Base-by-base conservation (phyloP, 2,329 filamentous ascomycete genomes). In the Epichloe hybrida region DNA sequence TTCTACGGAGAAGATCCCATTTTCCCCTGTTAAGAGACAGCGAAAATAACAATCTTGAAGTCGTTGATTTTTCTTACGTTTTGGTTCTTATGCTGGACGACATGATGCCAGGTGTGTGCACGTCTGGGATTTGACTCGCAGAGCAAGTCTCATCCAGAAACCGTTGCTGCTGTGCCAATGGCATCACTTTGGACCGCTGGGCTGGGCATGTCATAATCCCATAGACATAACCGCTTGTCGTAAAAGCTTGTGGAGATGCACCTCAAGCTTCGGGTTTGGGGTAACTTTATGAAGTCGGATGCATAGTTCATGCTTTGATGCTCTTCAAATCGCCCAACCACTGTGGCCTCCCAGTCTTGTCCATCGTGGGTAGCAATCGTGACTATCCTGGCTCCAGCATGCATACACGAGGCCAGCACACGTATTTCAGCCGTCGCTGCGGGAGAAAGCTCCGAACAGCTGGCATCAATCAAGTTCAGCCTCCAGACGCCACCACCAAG, bases 261-360 rank as follows among this genome's bases (percentile, higher is more conserved):
- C 20, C 70, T 57, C 37, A 73, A 51, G 6, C 67, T 50, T 4
- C 54, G 51, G 0, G 52, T 57, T 49, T 61, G 58, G 6, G 49
- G 48, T 23, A 51, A 60, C 2, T 74, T 74, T 56, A 77, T 73
- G 52, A 81, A 77, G 66, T 90, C 89, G 58, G 85, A 87, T 6
- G 84, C 90, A 64, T 97, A 97, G 61, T 95, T 95, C 88, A 96
- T 95, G 64, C 88, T 95, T 68, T 86, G 74, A 63, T 96, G 89
- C 62, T 91, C 86, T 58, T 88, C 84, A 61, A 95, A 95, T 49
- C 75, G 77, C 0, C 77, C 82, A 45, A 90, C 57, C 1, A 91
- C 72, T 42, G 76, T 70, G 52, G 93, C 82, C 1, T 60, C 61
- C 77, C 83, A 88, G 17, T 56, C 55, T n/a, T 51, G 68, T 53